Base-by-base conservation (phyloP, 2,329 filamentous ascomycete genomes). In the Mollisiaceae sp. region DNA sequence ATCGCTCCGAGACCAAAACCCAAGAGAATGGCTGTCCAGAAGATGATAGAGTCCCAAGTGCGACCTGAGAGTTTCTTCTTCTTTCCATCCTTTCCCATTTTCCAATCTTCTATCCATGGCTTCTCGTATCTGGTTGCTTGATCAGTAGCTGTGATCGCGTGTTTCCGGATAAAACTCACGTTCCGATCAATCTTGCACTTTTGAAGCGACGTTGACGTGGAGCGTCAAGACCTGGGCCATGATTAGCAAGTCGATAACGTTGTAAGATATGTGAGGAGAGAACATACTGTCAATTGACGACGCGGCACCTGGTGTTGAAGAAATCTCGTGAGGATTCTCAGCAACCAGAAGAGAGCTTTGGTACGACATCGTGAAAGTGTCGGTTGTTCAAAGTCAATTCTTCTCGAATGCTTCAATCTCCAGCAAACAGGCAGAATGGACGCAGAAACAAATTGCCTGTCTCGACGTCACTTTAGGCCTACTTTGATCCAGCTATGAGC, bases 101-200 rank as follows among this genome's bases (percentile, higher is more conserved):
- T 60, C 20, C 56, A 65, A 12, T 27, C 41, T 8, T 63, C 60
- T 8, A 63, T 22, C 64, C 64, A 66, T 66, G 64, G 64, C 32
- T 66, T 66, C 39, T 66, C 64, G 38, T 70, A 70, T 35, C 68
- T 70, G 18, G 18, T 18, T 15, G 5, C 39, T 65, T 22, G 60
- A 59, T 56, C 41, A 39, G 20, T 5, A 12, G 22, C 39, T 35
- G 9, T 27, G 11, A 11, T 11, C 24, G 35, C 9, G 20, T 55
- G 11, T n/a, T 43, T 2, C 47, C 9, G n/a, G 47, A 5, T 11
- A 2, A 12, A 27, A 63, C 63, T 60, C 36, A 66, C 60, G 56
- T 38, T 63, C 64, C 64, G 9, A 66, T 41, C 45, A 66, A 55
- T 52, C 64, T 47, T 4, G 64, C 64, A 57, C 64, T 66, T 38